Evolutionary conservation across 805 yeast species (phyloP).

Genomic region (Yamadazyma sp.): DNA sequence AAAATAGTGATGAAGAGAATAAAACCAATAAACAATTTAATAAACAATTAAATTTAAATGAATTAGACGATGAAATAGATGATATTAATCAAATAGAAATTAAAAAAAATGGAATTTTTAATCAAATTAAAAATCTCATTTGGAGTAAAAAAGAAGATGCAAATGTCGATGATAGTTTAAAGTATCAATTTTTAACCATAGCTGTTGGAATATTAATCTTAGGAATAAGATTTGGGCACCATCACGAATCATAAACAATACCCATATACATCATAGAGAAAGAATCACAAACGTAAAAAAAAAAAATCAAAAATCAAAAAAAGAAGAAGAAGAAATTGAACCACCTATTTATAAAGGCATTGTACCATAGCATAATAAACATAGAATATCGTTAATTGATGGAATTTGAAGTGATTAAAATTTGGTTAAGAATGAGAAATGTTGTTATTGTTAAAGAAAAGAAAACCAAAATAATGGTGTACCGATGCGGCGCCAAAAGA

Average conservation of each 20-base stretch:
- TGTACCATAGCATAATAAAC: background rate
- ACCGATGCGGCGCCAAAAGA: no score
- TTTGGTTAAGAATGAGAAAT: no score
- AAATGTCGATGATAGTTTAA: constrained; percentile 38
- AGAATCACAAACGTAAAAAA: no score
- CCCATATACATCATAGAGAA: no score
- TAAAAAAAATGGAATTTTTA: constrained; percentile 25
- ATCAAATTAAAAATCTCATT: constrained; percentile 33
- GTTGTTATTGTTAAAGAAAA: no score
- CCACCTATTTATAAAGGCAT: no score
- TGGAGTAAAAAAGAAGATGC: constrained; percentile 26
- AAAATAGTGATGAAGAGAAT: constrained; percentile 3
- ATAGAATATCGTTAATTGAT: no score
- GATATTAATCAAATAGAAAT: constrained; percentile 6
- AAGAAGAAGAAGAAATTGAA: no score
- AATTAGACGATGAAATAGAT: constrained; percentile 12
- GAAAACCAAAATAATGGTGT: no score
- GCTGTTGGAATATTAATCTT: constrained; percentile 41
- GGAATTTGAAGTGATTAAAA: no score
- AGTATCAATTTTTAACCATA: constrained; percentile 40
- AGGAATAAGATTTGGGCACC: constrained; percentile 34
- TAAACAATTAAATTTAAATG: constrained; percentile 1
- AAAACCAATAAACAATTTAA: constrained; percentile 1
- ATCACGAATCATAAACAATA: constrained; percentile 10
- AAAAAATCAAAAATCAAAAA: no score